Evolutionary conservation across 768 basidiomycete species (phyloP), one percentile per base, ranked within the genome.

Genomic region (Hypholoma fasciculare): DNA sequence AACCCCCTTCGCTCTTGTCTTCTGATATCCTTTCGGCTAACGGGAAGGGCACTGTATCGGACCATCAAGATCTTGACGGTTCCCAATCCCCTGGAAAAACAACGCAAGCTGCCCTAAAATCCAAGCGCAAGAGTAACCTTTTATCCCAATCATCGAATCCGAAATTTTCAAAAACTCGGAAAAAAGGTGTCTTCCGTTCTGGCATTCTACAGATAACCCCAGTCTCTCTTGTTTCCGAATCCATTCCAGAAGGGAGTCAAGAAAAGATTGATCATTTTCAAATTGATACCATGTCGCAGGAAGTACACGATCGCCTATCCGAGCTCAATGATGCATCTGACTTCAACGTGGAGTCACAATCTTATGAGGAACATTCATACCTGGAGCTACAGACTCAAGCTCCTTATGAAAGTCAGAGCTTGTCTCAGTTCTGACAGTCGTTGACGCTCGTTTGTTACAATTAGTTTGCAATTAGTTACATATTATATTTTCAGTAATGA

Each of bases 301-400:
- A 58, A 13, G 48, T 49, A n/a, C 40, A 43, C n/a, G 38, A 59
- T 17, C 34, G 37, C 16, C 39, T 47, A 37, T 9, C 42, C 43
- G 17, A 42, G 27, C 19, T 38, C 14, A 52, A 58, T 4, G 20
- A 57, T 38, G 49, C 46, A 9, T 56, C 57, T 14, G 60, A 63
- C 5, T 66, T 67, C 39, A 61, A 63, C 38, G 20, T 61, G 40
- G 36, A 58, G 26, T 60, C 61, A 49, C 64, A 63, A 52, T 63
- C 63, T 17, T 59, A 62, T 39, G 61, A 71, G 42, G 69, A 67
- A 16, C 54, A 56, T n/a, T 74, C 71, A 11, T 75, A 77, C 53
- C 71, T 67, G 17, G 67, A 75, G 27, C 65, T 83, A 43, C 82
- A 79, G 61, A 83, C 83, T 1, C 84, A 86, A 63, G 82, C 83